Evolutionary conservation across 768 basidiomycete genomes (phyloP).

Genomic region (Auricularia sp.): DNA sequence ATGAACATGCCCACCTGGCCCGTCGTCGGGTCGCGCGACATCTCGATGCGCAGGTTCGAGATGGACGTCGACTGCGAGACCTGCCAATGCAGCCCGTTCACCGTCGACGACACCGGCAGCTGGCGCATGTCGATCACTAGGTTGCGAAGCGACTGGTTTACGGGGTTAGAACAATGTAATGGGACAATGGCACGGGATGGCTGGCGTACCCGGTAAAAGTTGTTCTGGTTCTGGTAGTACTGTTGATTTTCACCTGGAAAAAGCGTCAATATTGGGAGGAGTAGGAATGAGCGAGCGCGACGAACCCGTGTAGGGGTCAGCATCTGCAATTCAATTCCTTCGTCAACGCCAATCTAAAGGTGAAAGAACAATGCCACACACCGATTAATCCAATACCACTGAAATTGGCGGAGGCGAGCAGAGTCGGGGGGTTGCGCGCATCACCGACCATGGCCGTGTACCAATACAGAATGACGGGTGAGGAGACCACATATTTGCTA

Average conservation of each 20-base stretch:
- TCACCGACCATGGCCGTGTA: constrained; percentile 17
- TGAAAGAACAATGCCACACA: constrained; percentile 5
- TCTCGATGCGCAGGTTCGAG: constrained; percentile 51
- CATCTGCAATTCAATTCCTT: neutral
- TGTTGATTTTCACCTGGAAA: neutral
- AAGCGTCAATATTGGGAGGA: neutral
- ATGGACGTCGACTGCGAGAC: constrained; percentile 32
- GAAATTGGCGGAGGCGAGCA: constrained; percentile 22
- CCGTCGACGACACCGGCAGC: constrained; percentile 4
- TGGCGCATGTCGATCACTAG: constrained; percentile 7
- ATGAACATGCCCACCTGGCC: constrained; percentile 10
- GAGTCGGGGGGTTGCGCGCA: constrained; percentile 15
- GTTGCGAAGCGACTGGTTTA: constrained; percentile 8
- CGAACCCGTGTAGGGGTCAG: neutral
- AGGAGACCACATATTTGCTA: constrained; percentile 21
- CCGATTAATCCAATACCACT: constrained; percentile 15
- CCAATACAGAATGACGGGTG: constrained; percentile 19
- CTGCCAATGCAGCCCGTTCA: constrained; percentile 7
- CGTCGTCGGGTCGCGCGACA: constrained; percentile 12
- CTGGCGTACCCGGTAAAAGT: constrained; percentile 5
- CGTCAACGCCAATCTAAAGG: constrained; percentile 15
- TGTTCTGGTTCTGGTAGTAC: constrained; percentile 10
- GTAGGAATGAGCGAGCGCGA: neutral
- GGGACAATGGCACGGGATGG: too few species aligned
- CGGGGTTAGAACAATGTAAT: too few species aligned